Base-by-base conservation (phyloP, 768 basidiomycete genomes). In the Amanita pseudoporphyria region DNA sequence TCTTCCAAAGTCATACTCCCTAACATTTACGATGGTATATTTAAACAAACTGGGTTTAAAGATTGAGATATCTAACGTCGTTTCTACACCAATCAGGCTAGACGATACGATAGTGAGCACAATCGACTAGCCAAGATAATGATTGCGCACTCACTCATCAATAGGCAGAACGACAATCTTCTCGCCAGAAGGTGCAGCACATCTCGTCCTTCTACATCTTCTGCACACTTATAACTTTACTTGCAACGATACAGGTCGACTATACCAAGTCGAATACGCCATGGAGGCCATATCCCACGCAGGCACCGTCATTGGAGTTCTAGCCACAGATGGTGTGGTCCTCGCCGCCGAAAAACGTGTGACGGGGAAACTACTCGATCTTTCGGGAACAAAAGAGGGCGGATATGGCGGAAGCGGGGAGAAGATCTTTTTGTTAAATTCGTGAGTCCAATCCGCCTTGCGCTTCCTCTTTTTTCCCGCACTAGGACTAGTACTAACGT, bases 221-320 rank as follows among this genome's bases (percentile, higher is more conserved):
- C n/a, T 21, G 55, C 50, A 35, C 6, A 52, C 18, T 53, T 28
- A 28, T 7, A 43, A 47, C 43, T 52, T 33, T 52, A 50, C 41
- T n/a, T 41, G 28, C 39, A 26, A 3, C 39, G 58, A 16, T 52
- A n/a, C 55, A 96, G 93, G 93, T 57, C 91, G 95, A 54, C 71
- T 99, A 49, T 98, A 95, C 67, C 95, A 95, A 37, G 95, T 98
- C 72, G 95, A 99, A 72, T 99, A 99, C 78, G 95, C 95, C 38
- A 96, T 98, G 91, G 96, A 98, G 64, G 92, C 93, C 52, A 97
- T 98, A 74, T 96, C 93, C 24, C 87, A 93, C 60, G 92, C 91
- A 16, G 90, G 90, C 47, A 88, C 91, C 36, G 92, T 95, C 39
- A 79, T 95, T n/a, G 92, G 90, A 36, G 84, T 94, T 49, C 76